These are phyloP conservation scores for Phytophthora multivora DNA, from an alignment of 352 stramenopile genomes.

Conservation along the genomic window DNA sequence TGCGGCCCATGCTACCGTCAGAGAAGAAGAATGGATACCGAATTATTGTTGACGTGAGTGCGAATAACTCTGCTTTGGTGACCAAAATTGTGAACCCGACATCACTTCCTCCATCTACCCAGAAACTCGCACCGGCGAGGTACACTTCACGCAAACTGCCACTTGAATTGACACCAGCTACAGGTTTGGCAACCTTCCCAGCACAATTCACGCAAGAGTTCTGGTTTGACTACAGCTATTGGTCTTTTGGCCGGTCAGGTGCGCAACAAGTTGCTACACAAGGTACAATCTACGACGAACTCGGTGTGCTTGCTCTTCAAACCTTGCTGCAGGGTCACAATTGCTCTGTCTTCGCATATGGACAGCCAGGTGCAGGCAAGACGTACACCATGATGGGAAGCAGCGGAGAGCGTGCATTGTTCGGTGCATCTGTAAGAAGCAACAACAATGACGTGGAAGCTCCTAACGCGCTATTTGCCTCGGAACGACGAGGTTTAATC, in stretches of 20 bases:
- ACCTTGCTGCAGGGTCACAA: constrained; percentile 68
- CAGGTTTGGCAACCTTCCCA: constrained; percentile 21
- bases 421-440: constrained; percentile 3
- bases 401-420: constrained; percentile 2
- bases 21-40: constrained; percentile 69
- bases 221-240: constrained; percentile 72
- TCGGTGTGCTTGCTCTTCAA: constrained; percentile 61
- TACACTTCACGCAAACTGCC: constrained; percentile 3
- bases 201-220: constrained; percentile 76
- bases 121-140: background rate
- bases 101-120: constrained; percentile 27
- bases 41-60: constrained; percentile 62
- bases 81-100: constrained; percentile 68
- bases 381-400: constrained; percentile 73
- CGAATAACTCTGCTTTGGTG: constrained; percentile 38
- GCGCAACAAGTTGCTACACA: constrained; percentile 50
- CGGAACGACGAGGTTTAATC: constrained; percentile 47
- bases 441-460: background rate
- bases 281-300: constrained; percentile 55
- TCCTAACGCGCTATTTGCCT: background rate
- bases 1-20: constrained; percentile 68
- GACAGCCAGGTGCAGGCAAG: constrained; percentile 75
- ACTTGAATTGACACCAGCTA: background rate
- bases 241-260: constrained; percentile 59
- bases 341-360: constrained; percentile 80